These are phyloP conservation scores for Cryptococcus maquisensis DNA, from an alignment of 1,284 basidiomycete species.

Conservation along the genomic window DNA sequence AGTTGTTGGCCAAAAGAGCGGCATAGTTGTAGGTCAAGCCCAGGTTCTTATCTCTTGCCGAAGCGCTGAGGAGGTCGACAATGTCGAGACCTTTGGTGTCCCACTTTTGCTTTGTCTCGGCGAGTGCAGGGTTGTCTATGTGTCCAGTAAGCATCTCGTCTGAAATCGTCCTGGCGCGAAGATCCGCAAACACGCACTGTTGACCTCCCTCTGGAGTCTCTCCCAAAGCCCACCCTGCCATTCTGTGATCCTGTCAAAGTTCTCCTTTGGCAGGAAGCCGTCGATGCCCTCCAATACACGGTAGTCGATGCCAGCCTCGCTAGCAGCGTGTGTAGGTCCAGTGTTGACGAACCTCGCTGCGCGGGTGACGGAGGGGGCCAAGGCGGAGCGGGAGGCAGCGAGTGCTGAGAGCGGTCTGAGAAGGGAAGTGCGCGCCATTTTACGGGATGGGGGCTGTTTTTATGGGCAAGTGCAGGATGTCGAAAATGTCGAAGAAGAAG, in stretches of 20 bases:
- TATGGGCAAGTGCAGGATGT: neutral
- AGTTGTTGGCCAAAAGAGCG: slow-evolving; percentile 87
- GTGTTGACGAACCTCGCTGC: neutral
- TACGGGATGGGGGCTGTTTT: neutral
- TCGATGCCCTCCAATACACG: slow-evolving; percentile 33
- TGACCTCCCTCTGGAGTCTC: slow-evolving; percentile 41
- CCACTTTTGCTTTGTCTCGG: slow-evolving; percentile 41
- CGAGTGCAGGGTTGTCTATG: slow-evolving; percentile 33
- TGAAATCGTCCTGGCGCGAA: neutral
- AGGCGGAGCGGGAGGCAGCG: neutral
- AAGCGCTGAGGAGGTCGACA: slow-evolving; percentile 60
- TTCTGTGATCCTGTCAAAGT: slow-evolving; percentile 36
- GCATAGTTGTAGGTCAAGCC: slow-evolving; percentile 86
- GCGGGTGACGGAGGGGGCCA: neutral
- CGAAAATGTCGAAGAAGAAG: neutral
- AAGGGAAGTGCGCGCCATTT: neutral
- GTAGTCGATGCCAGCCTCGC: slow-evolving; percentile 28
- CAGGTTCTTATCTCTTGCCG: slow-evolving; percentile 60
- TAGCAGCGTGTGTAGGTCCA: slow-evolving; percentile 11
- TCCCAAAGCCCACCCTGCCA: slow-evolving; percentile 47
- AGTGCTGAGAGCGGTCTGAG: neutral
- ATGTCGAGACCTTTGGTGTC: slow-evolving; percentile 40
- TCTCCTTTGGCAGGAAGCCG: slow-evolving; percentile 34
- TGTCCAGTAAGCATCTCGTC: neutral
- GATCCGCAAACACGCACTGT: slow-evolving; percentile 31